Percentiles rank a stretch among this genome's conserved stretches.
Evolutionary conservation across 176 grass and related monocot species (phyloP).

Genomic region (Hordeum vulgare): MorexV3_pseudomolecules_assembly NC_058524.1:567592988-567593487

Average conservation of each 20-base stretch:
- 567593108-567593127: not conserved
- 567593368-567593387: conserved; percentile 48
- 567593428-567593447: conserved; percentile 77
- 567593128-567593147: not conserved
- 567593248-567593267: not conserved
- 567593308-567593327: conserved; percentile 60
- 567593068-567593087: conserved; percentile 63
- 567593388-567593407: conserved; percentile 36
- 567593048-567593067: not conserved
- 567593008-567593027: too few species aligned
- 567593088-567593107: conserved; percentile 38
- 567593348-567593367: conserved; percentile 75
- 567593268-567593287: conserved; percentile 54
- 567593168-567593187: not conserved
- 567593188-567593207: not conserved
- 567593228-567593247: not conserved
- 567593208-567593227: conserved; percentile 6
- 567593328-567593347: conserved; percentile 80
- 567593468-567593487: conserved; percentile 32
- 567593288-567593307: conserved; percentile 72
- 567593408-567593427: conserved; percentile 76
- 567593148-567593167: not conserved
- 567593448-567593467: conserved; percentile 81
- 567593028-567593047: too few species aligned
- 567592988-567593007: too few species aligned